Evolutionary conservation across 1,284 basidiomycete genomes (phyloP), one percentile per base, ranked within the genome.

Genomic region (Leccinum pachyderme): DNA sequence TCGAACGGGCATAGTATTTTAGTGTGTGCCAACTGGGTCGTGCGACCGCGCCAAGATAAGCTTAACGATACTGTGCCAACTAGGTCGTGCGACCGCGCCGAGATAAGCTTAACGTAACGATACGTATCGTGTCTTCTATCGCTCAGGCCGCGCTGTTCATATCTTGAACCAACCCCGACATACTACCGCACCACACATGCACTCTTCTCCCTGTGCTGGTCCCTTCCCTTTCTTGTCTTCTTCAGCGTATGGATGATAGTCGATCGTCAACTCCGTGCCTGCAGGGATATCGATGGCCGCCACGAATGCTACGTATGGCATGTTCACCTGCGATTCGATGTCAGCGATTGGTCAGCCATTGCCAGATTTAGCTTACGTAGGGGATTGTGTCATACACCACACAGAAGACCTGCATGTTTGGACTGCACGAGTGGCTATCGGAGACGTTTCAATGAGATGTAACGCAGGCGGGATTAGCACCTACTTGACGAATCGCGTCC

Each of bases 401-500:
- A 8, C 77, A 76, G 57, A 79, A 84, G 0, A 84, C 78, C 2
- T 63, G 60, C 54, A 84, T 66, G 55, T 85, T 87, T 3, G 86
- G 83, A 7, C 70, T 66, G 61, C 86, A 88, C 0, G 84, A 87
- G 62, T 88, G 86, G 61, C 86, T 88, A 58, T 12, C 50, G 24
- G 24, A 37, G 7, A 24, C 15, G 11, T 29, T 31, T 68, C 37
- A 57, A 54, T 28, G 28, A 5, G 44, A 32, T 41, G 49, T 51
- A 22, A 50, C 47, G 11, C 46, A 32, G 5, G 8, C 22, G 4
- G 22, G 12, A 31, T 41, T 47, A 37, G 29, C 15, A 68, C 81
- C 56, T 62, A 86, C 86, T 88, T 88, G 33, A 88, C 72, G 57
- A 88, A 88, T 9, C 85, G 75, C 3, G 84, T 84, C 86, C 86